Conservation (phyloP, 108 stramenopile species). For the Stephanodiscus triporus region DNA sequence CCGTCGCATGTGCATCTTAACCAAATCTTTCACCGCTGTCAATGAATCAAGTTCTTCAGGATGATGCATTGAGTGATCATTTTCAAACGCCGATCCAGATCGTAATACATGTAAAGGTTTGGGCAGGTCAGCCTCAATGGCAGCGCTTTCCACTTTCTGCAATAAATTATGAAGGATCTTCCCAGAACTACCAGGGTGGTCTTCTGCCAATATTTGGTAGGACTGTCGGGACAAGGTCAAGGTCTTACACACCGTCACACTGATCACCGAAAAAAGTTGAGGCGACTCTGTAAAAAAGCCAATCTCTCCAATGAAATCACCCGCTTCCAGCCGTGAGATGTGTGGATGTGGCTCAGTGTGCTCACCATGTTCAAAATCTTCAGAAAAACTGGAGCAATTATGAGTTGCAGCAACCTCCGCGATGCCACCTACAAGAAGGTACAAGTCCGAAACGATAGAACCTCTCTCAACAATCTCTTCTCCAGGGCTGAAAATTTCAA, state of each 20-base stretch:
- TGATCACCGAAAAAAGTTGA: conserved; percentile 45
- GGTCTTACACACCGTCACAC: conserved; percentile 62
- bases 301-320: conserved; percentile 55
- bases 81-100: conserved; percentile 45
- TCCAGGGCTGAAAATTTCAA: conserved; percentile 60
- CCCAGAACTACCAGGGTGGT: conserved; percentile 54
- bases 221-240: conserved; percentile 47
- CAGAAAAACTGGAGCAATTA: background rate
- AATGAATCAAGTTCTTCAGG: conserved; percentile 7
- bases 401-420: conserved; percentile 28
- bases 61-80: conserved; percentile 1
- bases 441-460: conserved; percentile 55
- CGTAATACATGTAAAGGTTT: conserved; percentile 39
- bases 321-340: conserved; percentile 22
- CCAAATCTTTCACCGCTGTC: conserved; percentile 52
- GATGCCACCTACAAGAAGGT: conserved; percentile 56
- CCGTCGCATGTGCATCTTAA: conserved; percentile 66
- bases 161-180: conserved; percentile 58
- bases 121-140: conserved; percentile 27
- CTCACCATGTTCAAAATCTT: conserved; percentile 4
- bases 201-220: conserved; percentile 53
- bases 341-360: conserved; percentile 9
- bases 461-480: conserved; percentile 58
- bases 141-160: conserved; percentile 40
- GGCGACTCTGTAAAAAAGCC: conserved; percentile 64